Base-by-base conservation (phyloP, 2,329 filamentous ascomycete genomes). In the Colletotrichum cuscutae region DNA sequence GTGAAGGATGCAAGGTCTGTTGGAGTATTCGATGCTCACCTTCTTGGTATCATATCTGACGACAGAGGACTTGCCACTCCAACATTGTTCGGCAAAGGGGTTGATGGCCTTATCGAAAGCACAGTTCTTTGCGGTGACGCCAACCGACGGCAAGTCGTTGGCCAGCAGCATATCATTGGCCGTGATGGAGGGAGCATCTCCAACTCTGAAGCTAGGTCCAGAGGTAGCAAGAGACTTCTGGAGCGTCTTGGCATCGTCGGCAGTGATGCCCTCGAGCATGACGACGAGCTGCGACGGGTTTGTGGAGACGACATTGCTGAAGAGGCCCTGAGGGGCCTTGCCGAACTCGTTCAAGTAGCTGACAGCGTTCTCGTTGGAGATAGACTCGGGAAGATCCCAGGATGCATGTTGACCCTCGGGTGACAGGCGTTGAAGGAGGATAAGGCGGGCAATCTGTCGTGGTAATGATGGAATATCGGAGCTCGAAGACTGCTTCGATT, bases 321-420 rank as follows among this genome's bases (percentile, higher is more conserved):
- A 91, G 42, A 94, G 82, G 24, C 85, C 80, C 66, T 82, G 76
- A 7, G 87, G 81, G 35, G 82, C 78, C 74, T 87, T 89, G 74
- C 90, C 91, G 80, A 90, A 93, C 62, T 83, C 83, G 77, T 90
- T 89, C 77, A 95, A 84, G 76, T 89, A 82, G 61, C 85, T 82
- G 52, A 94, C 81, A 9, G 88, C 86, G 49, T 82, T 82, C 54
- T 89, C 85, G 70, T 87, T 83, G 28, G 77, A 64, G 58, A 84
- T 79, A 42, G 79, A 81, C 32, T 82, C 79, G 49, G 83, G 85
- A 64, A 86, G 83, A 76, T 85, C 87, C 79, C 82, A 85, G 77
- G 84, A 83, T 76, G 84, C 85, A 74, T 84, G 87, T 77, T 85
- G 85, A 77, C 84, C 82, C 42, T 83, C 80, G 68, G 84, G 82